phyloP scores from a whole-genome alignment of 805 yeast genomes.

The Metschnikowia continentalis region DNA sequence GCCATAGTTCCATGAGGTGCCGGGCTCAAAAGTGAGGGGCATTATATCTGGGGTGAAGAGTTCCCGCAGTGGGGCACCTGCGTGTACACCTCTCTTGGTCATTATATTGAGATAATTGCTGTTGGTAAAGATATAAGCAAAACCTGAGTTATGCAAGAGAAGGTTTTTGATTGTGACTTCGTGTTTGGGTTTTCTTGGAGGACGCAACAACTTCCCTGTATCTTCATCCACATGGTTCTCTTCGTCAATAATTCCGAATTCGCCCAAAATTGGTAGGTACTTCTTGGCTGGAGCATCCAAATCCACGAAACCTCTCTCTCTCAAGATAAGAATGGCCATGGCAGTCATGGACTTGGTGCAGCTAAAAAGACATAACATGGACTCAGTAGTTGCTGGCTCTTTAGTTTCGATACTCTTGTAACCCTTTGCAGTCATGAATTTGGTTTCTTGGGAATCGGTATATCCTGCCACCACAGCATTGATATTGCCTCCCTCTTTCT shows the following conservation, averaged over 20 bases:
- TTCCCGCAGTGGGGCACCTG: constrained; percentile 20
- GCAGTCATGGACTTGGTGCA: constrained; percentile 23
- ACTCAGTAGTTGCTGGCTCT: constrained; percentile 9
- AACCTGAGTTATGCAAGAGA: constrained; percentile 23
- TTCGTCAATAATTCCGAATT: constrained; percentile 12
- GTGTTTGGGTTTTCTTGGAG: constrained; percentile 7
- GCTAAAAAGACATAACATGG: constrained; percentile 13
- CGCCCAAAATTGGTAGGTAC: constrained; percentile 31
- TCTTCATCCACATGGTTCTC: constrained; percentile 12
- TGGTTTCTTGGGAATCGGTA: constrained; percentile 9
- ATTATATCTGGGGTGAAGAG: constrained; percentile 24
- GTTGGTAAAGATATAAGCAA: constrained; percentile 31
- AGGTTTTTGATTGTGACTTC: constrained; percentile 17
- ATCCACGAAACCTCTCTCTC: constrained; percentile 28
- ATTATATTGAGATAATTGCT: constrained; percentile 25
- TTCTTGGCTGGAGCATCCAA: constrained; percentile 31
- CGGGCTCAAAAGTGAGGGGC: constrained; percentile 32
- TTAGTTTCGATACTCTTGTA: constrained; percentile 9
- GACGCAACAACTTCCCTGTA: constrained; percentile 12
- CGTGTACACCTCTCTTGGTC: constrained; percentile 18
- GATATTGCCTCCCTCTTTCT: constrained; percentile 2
- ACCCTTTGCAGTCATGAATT: constrained; percentile 12
- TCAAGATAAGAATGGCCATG: constrained; percentile 32
- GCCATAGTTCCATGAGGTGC: constrained; percentile 36
- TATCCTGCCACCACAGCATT: constrained; percentile 16